Base-by-base conservation (phyloP, 352 stramenopile species). In the Aphanomyces astaci region DNA sequence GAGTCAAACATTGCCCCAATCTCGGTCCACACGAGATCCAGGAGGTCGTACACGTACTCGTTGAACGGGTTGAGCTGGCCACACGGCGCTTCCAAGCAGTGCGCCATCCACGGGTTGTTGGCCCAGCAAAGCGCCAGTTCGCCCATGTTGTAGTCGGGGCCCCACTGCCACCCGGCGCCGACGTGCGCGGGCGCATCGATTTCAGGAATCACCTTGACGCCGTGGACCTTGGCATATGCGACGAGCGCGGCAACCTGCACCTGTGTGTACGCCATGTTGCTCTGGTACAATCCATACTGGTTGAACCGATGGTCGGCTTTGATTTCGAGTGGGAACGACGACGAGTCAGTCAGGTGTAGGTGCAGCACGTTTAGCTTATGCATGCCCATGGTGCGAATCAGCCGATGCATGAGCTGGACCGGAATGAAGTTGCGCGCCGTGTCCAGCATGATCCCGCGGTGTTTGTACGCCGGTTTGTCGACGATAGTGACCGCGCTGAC, bases 201-300 rank as follows among this genome's bases (percentile, higher is more conserved):
- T 36, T 78, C 73, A 7, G 73, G 73, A n/a, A 78, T 60, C 19
- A 78, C 66, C 17, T 48, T 32, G 15, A 78, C 68, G 17, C 72
- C 72, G 13, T 69, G 72, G 52, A 64, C 63, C 43, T 71, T 75
- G 52, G 70, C 54, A 32, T 45, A 78, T 22, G 30, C 10, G 15
- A 78, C 60, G 27, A 78, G 62, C 25, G 73, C 51, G 2, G 22
- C 49, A 32, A 78, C 71, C 27, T 76, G 33, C 17, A 68, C 65
- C 27, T 70, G 53, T 9, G 71, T 78, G 69, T 78, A 78, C 7
- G 73, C 25, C 30, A 64, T 53, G 43, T 72, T 39, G 15, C n/a
- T 40, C 32, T 57, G 30, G 51, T 74, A 74, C 11, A 54, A 28
- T n/a, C 70, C 70, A 15, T 74, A 66, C 43, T 30, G n/a, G n/a